Base-by-base conservation (phyloP, 2,329 filamentous ascomycete genomes). In the Chrysoporthe cubensis region DNA sequence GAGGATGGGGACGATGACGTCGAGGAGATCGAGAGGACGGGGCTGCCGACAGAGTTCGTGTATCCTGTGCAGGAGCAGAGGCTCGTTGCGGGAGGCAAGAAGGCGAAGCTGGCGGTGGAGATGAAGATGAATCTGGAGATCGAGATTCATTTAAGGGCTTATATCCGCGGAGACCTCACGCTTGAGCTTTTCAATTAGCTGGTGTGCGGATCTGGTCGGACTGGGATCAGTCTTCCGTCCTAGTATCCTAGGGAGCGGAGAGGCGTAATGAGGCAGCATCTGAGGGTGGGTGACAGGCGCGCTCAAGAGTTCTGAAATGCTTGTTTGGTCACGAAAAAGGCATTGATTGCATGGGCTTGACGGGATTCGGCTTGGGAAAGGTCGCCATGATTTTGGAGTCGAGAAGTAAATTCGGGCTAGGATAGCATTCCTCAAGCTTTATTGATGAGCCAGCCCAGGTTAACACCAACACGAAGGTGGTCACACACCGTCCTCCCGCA, bases 91-190 rank as follows among this genome's bases (percentile, higher is more conserved):
- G 68, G 68, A 1, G 68, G 68, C 6, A 70, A 70, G 62, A 70
- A 70, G 66, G 68, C 68, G 18, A 58, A 64, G 54, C 62, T 70
- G 54, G 68, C 68, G 11, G 68, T 70, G 37, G 68, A 85, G 62
- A 76, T 91, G 40, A 88, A 91, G 74, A 79, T 90, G 69, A 91
- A 91, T 75, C 77, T 91, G 67, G 89, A 91, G 71, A 83, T 91
- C 64, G 89, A 91, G 77, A 87, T 91, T 70, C 85, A 90, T 76
- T 80, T 91, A 68, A 91, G 90, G 80, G 89, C 88, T 21, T 87
- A 84, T 76, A 89, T 91, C 64, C 83, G 89, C 71, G 90, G 90
- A 71, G 90, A 91, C 79, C 75, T 92, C 71, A 90, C 88, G 5
- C 75, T 91, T 69, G 86, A 84, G 65, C 80, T 91, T 46, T 62